Percentiles rank a stretch among this genome's conserved stretches.
phyloP scores from a whole-genome alignment of 2,329 filamentous ascomycete genomes.

The Atkinsonella texensis region DNA sequence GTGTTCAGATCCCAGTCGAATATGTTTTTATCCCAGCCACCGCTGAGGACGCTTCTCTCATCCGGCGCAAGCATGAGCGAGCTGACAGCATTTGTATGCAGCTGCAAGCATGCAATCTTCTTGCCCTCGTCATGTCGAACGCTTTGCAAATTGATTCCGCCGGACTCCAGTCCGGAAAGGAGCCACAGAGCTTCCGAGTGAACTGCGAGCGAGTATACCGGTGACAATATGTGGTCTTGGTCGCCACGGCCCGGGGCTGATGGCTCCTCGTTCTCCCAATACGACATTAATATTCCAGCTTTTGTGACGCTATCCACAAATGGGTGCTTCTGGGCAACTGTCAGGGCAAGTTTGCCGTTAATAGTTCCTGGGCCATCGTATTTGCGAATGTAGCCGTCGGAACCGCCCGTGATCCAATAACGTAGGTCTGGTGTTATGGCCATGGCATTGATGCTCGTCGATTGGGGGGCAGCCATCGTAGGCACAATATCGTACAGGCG shows the following conservation, averaged over 20 bases:
- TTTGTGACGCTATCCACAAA: constrained; percentile 97
- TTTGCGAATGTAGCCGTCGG: constrained; percentile 91
- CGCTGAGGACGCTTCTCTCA: constrained; percentile 77
- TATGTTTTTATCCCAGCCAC: constrained; percentile 92
- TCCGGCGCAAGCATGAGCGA: constrained; percentile 72
- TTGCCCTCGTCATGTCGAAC: constrained; percentile 92
- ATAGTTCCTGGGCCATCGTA: constrained; percentile 93
- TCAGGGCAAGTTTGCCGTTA: constrained; percentile 86
- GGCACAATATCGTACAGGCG: constrained; percentile 87
- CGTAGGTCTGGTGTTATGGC: constrained; percentile 86
- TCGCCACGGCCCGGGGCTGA: constrained; percentile 28
- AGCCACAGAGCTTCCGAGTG: constrained; percentile 87
- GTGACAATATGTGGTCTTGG: constrained; percentile 59
- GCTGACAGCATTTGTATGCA: constrained; percentile 85
- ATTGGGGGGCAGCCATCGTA: constrained; percentile 91
- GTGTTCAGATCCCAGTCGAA: constrained; percentile 93
- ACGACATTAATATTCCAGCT: constrained; percentile 84
- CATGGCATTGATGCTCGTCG: constrained; percentile 89
- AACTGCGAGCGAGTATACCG: constrained; percentile 87
- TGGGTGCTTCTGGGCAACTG: constrained; percentile 88
- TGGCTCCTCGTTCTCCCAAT: constrained; percentile 96
- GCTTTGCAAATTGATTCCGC: constrained; percentile 85
- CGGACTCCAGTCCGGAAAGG: constrained; percentile 79
- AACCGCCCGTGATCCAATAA: constrained; percentile 88
- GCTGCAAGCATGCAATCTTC: constrained; percentile 66